Conservation (phyloP, 306 rosid species). For the Rubus idaeus region DNA sequence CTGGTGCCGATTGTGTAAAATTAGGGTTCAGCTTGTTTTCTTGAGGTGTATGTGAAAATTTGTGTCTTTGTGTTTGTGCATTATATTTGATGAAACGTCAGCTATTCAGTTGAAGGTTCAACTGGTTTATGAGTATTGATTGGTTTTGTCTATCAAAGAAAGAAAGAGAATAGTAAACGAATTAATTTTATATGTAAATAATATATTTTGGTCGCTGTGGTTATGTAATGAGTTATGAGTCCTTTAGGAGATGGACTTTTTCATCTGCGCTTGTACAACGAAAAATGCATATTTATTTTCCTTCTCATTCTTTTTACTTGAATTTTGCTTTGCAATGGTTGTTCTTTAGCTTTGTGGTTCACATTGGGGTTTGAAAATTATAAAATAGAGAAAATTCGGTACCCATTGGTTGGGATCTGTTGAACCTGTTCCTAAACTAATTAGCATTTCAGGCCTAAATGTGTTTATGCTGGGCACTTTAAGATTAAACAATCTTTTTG, state of each 20-base stretch:
- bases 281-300: no score
- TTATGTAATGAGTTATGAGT: background rate
- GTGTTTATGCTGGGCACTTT: background rate
- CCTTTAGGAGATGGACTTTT: background rate
- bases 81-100: background rate
- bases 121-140: background rate
- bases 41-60: background rate
- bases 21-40: slow-evolving; percentile 8
- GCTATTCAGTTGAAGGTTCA: slow-evolving; percentile 8
- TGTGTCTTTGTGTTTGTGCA: slow-evolving; percentile 1
- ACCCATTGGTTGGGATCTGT: background rate
- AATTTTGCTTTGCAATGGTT: background rate
- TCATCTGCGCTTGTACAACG: no score
- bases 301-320: background rate
- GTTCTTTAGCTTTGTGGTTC: background rate
- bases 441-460: background rate
- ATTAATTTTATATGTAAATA: background rate
- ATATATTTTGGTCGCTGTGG: background rate
- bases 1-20: background rate
- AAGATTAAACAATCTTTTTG: background rate
- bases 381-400: background rate
- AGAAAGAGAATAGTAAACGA: background rate
- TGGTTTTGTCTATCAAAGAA: background rate
- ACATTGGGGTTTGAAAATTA: background rate
- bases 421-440: background rate